Percentiles rank a stretch among this genome's conserved stretches.
Evolutionary conservation across 2,329 filamentous ascomycete species (phyloP).

Genomic region (Cladosporium sp.): DNA sequence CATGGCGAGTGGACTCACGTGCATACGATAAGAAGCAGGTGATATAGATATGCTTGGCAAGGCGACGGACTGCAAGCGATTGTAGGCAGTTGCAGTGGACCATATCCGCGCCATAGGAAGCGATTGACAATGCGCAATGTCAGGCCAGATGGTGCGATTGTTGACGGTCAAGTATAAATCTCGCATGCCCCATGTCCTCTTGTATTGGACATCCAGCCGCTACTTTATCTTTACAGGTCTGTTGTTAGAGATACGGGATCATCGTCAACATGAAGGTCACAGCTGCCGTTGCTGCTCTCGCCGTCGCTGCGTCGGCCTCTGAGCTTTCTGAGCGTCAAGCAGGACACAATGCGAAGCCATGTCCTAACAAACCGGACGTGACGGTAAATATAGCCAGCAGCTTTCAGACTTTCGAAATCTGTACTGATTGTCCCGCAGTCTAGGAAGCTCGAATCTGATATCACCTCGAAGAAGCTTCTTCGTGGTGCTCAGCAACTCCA

Average conservation of each 20-base stretch:
- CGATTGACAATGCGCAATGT: background rate
- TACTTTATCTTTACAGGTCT: background rate
- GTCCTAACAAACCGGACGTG: constrained; percentile 5
- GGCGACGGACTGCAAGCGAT: background rate
- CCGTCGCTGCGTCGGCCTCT: constrained; percentile 3
- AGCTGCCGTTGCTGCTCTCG: constrained; percentile 4
- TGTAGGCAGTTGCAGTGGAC: background rate
- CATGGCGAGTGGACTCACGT: background rate
- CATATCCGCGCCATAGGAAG: background rate
- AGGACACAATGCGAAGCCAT: constrained; percentile 9
- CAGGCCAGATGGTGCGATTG: background rate
- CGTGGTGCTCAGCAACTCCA: constrained; percentile 23
- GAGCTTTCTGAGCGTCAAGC: constrained; percentile 5
- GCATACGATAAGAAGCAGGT: background rate
- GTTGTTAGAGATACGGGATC: background rate
- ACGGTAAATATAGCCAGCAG: background rate
- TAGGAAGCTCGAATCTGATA: constrained; percentile 11
- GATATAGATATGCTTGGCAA: background rate
- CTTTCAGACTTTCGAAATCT: background rate
- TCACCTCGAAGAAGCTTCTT: constrained; percentile 10
- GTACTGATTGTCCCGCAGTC: background rate
- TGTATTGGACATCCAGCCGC: background rate
- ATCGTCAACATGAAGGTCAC: constrained; percentile 12
- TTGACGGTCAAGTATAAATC: constrained; percentile 1
- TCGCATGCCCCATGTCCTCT: background rate